Base-by-base conservation (phyloP, 1,139 yeast species). In the Yamadazyma kanchanaburiensis region DNA sequence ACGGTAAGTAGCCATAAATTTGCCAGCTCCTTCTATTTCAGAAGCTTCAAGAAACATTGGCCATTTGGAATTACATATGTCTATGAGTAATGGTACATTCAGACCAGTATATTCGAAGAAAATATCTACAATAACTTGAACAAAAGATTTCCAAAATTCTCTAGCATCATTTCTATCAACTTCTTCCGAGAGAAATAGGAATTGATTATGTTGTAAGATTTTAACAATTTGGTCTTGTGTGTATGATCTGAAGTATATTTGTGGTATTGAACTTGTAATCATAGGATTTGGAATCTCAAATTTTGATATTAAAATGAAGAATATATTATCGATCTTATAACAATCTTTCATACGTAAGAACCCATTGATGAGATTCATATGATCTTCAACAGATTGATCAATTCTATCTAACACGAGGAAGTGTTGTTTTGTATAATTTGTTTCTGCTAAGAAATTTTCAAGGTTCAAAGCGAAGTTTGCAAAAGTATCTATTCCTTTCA, bases 361-460 rank as follows among this genome's bases (percentile, higher is more conserved):
- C 8, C 73, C 64, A n/a, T 63, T 53, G 34, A 67, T 60, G 7
- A 78, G 39, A 7, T 65, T 74, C 10, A 60, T 56, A 0, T 68
- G 56, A 15, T 64, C 59, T 22, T 76, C 85, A 43, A 68, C 65
- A 25, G 79, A 61, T 36, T 66, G 68, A 45, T 79, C 85, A 20
- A 75, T 60, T 8, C 79, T 52, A 42, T 79, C 86, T n/a, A 79
- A 55, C 0, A 79, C 77, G 23, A 79, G 50, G 5, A 76, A 65
- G 42, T 77, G 81, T n/a, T 59, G 63, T 2, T 60, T 22, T 0
- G 39, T 27, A 37, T 65, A 69, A 1, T 44, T 39, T 0, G 61
- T 44, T 4, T 53, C 55, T 6, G 43, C 42, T 13, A 65, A 49
- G 37, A 70, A 68, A 19, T 50, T 58, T 32, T 60, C 64, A 15